These are phyloP conservation scores for Colletotrichum kahawae DNA, from an alignment of 2,329 filamentous ascomycete species.

Conservation along the genomic window DNA sequence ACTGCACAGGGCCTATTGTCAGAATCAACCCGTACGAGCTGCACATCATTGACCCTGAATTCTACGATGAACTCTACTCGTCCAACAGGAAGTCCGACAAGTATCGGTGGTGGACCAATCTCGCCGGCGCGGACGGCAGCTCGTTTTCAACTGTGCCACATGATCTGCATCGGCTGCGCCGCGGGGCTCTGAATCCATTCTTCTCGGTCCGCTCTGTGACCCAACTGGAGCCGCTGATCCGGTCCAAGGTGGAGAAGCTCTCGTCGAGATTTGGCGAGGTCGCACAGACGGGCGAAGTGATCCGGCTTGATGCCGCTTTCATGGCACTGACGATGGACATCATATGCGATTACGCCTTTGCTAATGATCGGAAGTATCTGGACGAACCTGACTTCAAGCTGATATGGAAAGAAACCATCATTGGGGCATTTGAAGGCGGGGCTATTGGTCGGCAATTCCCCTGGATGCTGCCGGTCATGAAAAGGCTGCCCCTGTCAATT, in stretches of 20 bases:
- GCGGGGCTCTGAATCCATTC: slow-evolving; percentile 44
- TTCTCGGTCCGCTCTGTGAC: slow-evolving; percentile 45
- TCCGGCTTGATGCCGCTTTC: slow-evolving; percentile 25
- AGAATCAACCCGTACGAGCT: slow-evolving; percentile 35
- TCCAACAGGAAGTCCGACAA: slow-evolving; percentile 21
- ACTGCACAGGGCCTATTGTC: slow-evolving; percentile 32
- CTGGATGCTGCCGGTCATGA: not conserved
- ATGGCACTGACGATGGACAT: slow-evolving; percentile 38
- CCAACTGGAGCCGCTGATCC: slow-evolving; percentile 39
- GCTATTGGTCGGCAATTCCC: not conserved
- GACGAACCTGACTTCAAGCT: not conserved
- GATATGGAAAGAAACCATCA: not conserved
- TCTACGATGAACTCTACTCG: slow-evolving; percentile 23
- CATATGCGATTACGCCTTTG: slow-evolving; percentile 40
- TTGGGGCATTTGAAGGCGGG: not conserved
- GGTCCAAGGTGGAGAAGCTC: slow-evolving; percentile 33
- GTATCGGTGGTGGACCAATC: slow-evolving; percentile 18
- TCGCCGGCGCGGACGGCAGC: slow-evolving; percentile 23
- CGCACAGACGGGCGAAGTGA: slow-evolving; percentile 22
- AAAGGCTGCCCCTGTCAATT: not conserved
- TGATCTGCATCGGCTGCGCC: slow-evolving; percentile 44
- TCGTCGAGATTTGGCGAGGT: slow-evolving; percentile 30
- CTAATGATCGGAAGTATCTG: slow-evolving; percentile 30
- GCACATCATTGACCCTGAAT: slow-evolving; percentile 32
- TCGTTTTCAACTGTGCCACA: slow-evolving; percentile 39